Base-by-base conservation (phyloP, 345 rosid genomes). In the Arabis hirsuta region DNA sequence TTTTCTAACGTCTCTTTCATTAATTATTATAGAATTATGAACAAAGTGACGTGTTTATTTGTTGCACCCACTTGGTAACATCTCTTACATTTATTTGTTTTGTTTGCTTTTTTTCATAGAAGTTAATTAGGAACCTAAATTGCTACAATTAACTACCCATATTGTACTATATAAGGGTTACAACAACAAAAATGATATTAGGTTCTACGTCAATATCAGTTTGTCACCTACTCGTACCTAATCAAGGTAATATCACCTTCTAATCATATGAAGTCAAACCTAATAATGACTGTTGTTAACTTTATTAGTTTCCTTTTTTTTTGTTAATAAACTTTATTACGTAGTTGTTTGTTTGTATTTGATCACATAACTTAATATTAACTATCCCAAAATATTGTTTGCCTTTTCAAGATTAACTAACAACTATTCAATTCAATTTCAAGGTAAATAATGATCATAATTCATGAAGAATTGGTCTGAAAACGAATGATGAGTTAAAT, bases 201-300 rank as follows among this genome's bases (percentile, higher is more conserved):
- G 62, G 68, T 74, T 51, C 55, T 11, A 51, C 50, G 41, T 74
- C 73, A 31, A n/a, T 6, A 44, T 74, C 67, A 58, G n/a, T 67
- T 56, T 51, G 8, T 26, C 31, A 55, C 51, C 31, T 42, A 67
- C 48, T 42, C 2, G 52, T 27, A 55, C 57, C 67, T 53, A 74
- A 51, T 52, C 47, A 74, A 59, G 60, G 55, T 29, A 50, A 31
- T 42, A 73, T 55, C n/a, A 38, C 24, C 5, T 57, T 48, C 39
- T 12, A 55, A 24, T 55, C 51, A 65, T 38, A 36, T 46, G 44
- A 66, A 50, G 78, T 42, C 62, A 74, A 48, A 51, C 55, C 55
- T 50, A 65, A 73, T 20, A 5, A 58, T 31, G 20, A 66, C 36
- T 58, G 13, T 26, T 34, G 42, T 59, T 7, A 31, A 11, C 45